phyloP scores from a whole-genome alignment of 2,329 filamentous ascomycete genomes.

The Fusarium papillatum region DNA sequence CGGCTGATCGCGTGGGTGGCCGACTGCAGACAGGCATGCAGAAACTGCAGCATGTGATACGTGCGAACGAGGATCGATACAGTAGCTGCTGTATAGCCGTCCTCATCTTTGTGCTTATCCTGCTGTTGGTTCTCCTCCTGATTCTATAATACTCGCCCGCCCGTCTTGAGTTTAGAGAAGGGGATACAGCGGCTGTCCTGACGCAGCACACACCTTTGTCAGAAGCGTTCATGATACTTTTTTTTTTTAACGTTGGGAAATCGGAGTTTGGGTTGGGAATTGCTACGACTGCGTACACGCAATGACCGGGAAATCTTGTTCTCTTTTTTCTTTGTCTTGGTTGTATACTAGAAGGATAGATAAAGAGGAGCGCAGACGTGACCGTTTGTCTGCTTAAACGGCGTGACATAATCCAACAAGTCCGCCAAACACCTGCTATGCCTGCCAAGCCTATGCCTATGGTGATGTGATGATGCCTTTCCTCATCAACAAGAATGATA shows the following conservation, averaged over 20 bases:
- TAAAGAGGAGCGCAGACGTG: conserved; percentile 27
- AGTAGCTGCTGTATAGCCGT: conserved; percentile 94
- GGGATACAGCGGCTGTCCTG: not conserved
- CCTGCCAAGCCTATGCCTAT: conserved; percentile 11
- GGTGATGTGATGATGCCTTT: conserved; percentile 6
- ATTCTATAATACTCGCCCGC: conserved; percentile 59
- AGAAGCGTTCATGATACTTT: conserved; percentile 26
- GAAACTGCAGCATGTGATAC: conserved; percentile 87
- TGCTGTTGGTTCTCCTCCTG: conserved; percentile 85
- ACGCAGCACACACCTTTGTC: conserved; percentile 1
- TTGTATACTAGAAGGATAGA: conserved; percentile 45
- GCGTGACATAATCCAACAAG: conserved; percentile 38
- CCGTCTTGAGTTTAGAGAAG: not conserved
- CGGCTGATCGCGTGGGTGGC: conserved; percentile 89
- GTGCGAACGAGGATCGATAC: conserved; percentile 88
- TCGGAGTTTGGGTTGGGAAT: conserved; percentile 39
- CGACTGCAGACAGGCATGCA: conserved; percentile 89
- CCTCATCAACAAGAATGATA: conserved; percentile 8
- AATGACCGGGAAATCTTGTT: conserved; percentile 23
- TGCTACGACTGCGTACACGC: conserved; percentile 17
- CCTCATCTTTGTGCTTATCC: conserved; percentile 88
- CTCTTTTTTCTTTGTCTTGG: conserved; percentile 27
- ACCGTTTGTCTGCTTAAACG: conserved; percentile 19
- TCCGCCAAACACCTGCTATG: conserved; percentile 37
- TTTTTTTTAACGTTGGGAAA: conserved; percentile 8